Base-by-base conservation (phyloP, 2,329 filamentous ascomycete species). In the Colletotrichum sp. region DNA sequence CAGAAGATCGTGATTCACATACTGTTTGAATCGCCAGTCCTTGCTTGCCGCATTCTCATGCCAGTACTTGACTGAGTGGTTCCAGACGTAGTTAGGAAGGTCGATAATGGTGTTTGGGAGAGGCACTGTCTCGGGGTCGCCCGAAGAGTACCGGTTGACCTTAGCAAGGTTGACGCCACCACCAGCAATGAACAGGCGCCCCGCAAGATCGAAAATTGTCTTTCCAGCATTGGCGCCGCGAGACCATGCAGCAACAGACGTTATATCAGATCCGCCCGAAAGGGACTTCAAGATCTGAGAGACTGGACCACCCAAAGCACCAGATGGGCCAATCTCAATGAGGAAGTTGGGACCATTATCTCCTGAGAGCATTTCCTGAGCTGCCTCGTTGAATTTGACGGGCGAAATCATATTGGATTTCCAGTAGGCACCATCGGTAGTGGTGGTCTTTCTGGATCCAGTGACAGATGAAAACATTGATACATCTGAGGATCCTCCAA, bases 301-400 rank as follows among this genome's bases (percentile, higher is more conserved):
- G 18, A 82, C 76, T 21, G 81, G 82, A 0, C 81, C 82, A 26
- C 80, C 78, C 30, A 83, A 80, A 4, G 81, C 80, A n/a, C 79
- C 75, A 59, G 80, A 79, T 4, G 82, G 81, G 1, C 82, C 82
- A 15, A 83, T 75, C 71, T 83, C 82, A 21, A 83, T 10, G n/a
- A 83, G 76, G 15, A 81, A 77, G 32, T 80, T 78, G n/a, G 78
- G 77, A 6, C 52, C 28, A 3, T 69, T 18, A 6, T 55, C 30
- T 2, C 36, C 62, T 2, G 16, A 39, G 9, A 67, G 44, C 39
- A 76, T 39, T 18, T 59, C 32, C 2, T 44, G 34, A 2, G 57
- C 44, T 7, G 71, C 70, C 8, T 66, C 16, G n/a, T 6, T 16
- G 28, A 76, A 78, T 71, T 6, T 30, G 5, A 78, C 65, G 13